Evolutionary conservation across 192 early-diverging fungal genomes (phyloP).

Genomic region (Mycoemilia scoparia): DNA sequence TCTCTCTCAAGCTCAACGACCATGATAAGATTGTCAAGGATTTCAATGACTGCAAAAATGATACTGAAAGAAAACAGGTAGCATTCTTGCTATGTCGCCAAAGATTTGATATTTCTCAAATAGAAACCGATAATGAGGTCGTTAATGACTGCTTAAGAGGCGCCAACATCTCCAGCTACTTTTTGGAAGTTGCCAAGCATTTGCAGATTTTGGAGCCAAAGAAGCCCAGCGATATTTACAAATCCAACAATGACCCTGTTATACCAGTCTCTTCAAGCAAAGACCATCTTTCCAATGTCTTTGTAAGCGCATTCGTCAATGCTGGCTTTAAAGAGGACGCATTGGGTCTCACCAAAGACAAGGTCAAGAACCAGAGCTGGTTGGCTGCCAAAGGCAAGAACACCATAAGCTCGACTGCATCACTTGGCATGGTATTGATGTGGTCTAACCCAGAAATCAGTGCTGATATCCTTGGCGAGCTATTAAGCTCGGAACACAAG

Average conservation of each 20-base stretch:
- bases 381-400: constrained; percentile 97
- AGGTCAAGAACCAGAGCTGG: constrained; percentile 72
- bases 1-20: constrained; percentile 75
- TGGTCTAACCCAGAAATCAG: no score
- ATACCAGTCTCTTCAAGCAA: constrained; percentile 77
- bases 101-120: constrained; percentile 55
- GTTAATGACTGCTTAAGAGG: constrained; percentile 81
- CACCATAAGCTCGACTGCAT: constrained; percentile 91
- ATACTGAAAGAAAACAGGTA: constrained; percentile 84
- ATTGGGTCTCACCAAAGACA: constrained; percentile 43
- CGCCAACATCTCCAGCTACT: constrained; percentile 68
- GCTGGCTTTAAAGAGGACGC: constrained; percentile 91
- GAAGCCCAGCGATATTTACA: constrained; percentile 96
- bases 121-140: constrained; percentile 65
- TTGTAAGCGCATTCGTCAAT: constrained; percentile 99
- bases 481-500: constrained; percentile 38
- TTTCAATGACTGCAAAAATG: constrained; percentile 66
- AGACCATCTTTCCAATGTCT: constrained; percentile 89
- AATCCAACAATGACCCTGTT: constrained; percentile 58
- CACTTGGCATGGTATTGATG: constrained; percentile 76
- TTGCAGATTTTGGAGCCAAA: constrained; percentile 92
- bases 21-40: constrained; percentile 64
- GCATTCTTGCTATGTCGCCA: constrained; percentile 86
- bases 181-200: constrained; percentile 72
- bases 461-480: no score